Percentiles rank a stretch among this genome's conserved stretches.
phyloP scores from a whole-genome alignment of 257 asterid species.

The Lithospermum erythrorhizon region DNA sequence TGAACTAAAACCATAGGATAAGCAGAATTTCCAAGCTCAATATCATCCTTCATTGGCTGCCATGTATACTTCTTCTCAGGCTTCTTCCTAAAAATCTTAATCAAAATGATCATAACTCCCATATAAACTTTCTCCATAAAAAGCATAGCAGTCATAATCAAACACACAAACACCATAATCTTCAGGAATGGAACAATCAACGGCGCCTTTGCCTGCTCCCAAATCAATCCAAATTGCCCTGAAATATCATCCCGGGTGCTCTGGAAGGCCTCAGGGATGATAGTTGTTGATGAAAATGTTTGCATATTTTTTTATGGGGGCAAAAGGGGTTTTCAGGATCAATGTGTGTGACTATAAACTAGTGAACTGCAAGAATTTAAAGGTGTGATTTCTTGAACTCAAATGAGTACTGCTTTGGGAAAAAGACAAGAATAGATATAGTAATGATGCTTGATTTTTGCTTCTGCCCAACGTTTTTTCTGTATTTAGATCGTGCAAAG shows the following conservation, averaged over 20 bases:
- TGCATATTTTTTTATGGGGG: background rate
- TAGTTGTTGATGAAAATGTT: background rate
- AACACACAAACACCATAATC: constrained; percentile 27
- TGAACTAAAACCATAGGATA: constrained; percentile 22
- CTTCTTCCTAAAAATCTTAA: constrained; percentile 13
- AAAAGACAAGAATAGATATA: background rate
- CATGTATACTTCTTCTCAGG: constrained; percentile 15
- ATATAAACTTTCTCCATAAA: constrained; percentile 18
- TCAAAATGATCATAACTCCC: constrained; percentile 37
- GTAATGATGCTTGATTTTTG: background rate
- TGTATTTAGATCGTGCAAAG: background rate
- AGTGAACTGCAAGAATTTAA: background rate
- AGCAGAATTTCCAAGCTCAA: constrained; percentile 12
- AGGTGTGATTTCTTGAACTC: background rate
- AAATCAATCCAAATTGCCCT: constrained; percentile 20
- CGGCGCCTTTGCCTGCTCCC: constrained; percentile 19
- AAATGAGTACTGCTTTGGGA: background rate
- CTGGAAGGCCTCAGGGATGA: background rate
- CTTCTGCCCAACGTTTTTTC: background rate
- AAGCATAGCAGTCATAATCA: constrained; percentile 27
- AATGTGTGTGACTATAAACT: background rate
- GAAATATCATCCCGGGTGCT: constrained; percentile 15
- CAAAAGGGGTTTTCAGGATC: background rate
- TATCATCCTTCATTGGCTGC: constrained; percentile 16
- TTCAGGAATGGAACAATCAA: constrained; percentile 37